phyloP scores from a whole-genome alignment of 225 moss, liverwort and hornwort species.

The Straminergon stramineum region DNA sequence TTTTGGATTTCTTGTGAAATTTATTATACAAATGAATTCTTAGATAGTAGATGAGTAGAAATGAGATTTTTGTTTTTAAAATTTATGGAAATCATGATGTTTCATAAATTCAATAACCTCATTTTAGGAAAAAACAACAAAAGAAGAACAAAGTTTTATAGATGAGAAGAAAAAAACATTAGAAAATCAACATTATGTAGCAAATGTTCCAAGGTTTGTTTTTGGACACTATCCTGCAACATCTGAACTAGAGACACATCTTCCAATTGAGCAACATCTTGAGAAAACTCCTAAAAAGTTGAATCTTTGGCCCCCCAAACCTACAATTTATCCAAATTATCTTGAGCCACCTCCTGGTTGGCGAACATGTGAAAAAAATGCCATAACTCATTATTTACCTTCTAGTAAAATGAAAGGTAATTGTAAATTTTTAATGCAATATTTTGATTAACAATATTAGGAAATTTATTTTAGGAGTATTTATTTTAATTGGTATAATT shows the following conservation, averaged over 20 bases:
- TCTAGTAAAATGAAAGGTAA: constrained; percentile 20
- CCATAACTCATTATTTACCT: constrained; percentile 20
- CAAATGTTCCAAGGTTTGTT: constrained; percentile 9
- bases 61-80: neutral
- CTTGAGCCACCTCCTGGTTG: constrained; percentile 13
- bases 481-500: neutral
- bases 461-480: no score
- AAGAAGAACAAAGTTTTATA: neutral
- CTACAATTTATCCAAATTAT: constrained; percentile 26
- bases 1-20: neutral
- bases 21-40: neutral
- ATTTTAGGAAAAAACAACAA: neutral
- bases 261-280: neutral
- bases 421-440: neutral
- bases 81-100: neutral
- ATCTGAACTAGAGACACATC: neutral
- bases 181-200: neutral
- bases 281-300: neutral
- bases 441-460: no score
- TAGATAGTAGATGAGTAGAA: no score
- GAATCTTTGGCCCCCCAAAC: constrained; percentile 10
- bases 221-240: neutral
- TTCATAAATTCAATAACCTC: neutral
- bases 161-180: neutral
- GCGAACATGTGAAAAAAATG: constrained; percentile 14